phyloP scores from a whole-genome alignment of 176 grass and related monocot genomes.

The Carex myosuroides region DNA sequence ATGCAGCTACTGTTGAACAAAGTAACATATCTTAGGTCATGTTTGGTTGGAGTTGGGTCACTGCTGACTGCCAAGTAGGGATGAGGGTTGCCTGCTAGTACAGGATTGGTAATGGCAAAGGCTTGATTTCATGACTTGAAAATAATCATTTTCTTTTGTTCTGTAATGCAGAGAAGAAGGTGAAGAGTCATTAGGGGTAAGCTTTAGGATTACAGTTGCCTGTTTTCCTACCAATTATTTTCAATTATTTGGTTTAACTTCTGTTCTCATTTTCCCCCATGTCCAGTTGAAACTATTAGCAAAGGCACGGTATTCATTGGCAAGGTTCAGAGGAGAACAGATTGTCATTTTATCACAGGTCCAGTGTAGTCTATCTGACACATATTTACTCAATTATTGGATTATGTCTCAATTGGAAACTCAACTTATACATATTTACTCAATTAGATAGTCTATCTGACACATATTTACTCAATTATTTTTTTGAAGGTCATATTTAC shows the following conservation, averaged over 20 bases:
- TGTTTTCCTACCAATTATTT: neutral
- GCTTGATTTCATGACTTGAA: neutral
- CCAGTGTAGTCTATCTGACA: neutral
- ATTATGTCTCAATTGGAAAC: neutral
- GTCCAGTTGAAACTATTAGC: constrained; percentile 78
- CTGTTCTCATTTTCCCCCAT: constrained; percentile 14
- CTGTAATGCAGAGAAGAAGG: constrained; percentile 75
- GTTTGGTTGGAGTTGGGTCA: neutral
- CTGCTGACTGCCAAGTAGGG: neutral
- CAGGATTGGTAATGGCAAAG: neutral
- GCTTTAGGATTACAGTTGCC: constrained; percentile 19
- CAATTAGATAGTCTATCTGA: neutral
- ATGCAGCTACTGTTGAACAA: neutral
- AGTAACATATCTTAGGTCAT: neutral
- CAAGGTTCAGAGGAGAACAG: constrained; percentile 82
- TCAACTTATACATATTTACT: neutral
- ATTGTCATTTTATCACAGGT: constrained; percentile 98
- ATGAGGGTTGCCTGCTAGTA: neutral
- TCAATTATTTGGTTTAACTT: constrained; percentile 10
- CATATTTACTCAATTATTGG: neutral
- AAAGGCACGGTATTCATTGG: constrained; percentile 85
- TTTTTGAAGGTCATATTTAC: neutral
- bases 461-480: neutral
- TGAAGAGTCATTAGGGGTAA: constrained; percentile 82
- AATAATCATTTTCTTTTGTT: constrained; percentile 17